phyloP scores from a whole-genome alignment of 345 rosid species.

The Kernera saxatilis region DNA sequence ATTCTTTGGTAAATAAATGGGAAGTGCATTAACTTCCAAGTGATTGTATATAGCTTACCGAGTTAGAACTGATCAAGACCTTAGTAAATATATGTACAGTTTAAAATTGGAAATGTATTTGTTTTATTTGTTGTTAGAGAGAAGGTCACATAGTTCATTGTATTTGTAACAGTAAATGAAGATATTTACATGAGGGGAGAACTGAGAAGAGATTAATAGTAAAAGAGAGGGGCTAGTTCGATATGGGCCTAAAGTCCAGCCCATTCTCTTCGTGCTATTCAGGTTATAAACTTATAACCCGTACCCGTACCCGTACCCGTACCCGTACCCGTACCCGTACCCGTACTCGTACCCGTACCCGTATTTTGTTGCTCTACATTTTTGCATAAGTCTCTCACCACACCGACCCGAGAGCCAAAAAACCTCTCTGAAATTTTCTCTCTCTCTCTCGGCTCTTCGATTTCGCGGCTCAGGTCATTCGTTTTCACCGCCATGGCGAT shows the following conservation, averaged over 20 bases:
- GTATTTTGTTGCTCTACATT: background rate
- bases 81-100: no score
- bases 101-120: no score
- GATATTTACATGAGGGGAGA: no score
- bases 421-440: background rate
- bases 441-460: background rate
- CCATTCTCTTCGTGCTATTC: background rate
- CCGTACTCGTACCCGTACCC: conserved; percentile 25
- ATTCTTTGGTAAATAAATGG: no score
- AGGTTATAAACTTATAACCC: background rate
- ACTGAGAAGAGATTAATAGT: background rate
- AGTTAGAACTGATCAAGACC: no score
- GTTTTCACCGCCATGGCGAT: conserved; percentile 55
- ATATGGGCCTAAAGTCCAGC: conserved; percentile 16
- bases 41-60: no score
- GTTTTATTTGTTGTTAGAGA: no score
- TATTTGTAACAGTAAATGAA: no score
- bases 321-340: conserved; percentile 24
- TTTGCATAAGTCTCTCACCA: background rate
- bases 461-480: conserved; percentile 3
- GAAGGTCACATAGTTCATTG: no score
- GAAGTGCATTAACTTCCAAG: no score
- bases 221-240: background rate
- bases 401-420: conserved; percentile 3
- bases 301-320: conserved; percentile 27